These are phyloP conservation scores for Dioscorea dumetorum DNA, from an alignment of 106 monocot genomes.

Conservation along the genomic window DNA sequence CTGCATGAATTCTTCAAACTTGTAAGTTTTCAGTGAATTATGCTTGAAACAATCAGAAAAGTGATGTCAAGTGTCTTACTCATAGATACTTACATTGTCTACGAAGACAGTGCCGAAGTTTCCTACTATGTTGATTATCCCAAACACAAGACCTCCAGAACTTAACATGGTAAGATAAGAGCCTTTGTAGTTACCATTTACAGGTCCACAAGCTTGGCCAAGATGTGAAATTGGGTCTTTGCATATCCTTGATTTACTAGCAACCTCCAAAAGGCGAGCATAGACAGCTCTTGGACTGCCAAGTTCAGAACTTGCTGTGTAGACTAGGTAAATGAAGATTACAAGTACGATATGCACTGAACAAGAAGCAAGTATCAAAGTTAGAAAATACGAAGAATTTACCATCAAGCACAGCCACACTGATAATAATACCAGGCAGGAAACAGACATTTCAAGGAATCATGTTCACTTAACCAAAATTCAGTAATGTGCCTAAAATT, in stretches of 20 bases:
- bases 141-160: conserved; percentile 89
- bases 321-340: conserved; percentile 82
- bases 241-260: conserved; percentile 53
- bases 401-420: not conserved
- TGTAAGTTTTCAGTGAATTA: too few relatives aligned
- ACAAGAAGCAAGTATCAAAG: conserved; percentile 3
- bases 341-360: conserved; percentile 88
- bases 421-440: too few relatives aligned
- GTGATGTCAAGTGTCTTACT: too few relatives aligned
- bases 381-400: conserved; percentile 4
- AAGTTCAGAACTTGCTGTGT: conserved; percentile 66
- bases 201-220: conserved; percentile 82
- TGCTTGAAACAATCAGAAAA: too few relatives aligned
- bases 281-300: conserved; percentile 84
- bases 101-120: conserved; percentile 99
- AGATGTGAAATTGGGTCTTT: conserved; percentile 52
- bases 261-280: conserved; percentile 48
- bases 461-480: too few relatives aligned
- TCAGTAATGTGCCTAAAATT: not conserved
- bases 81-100: conserved; percentile 71
- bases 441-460: too few relatives aligned
- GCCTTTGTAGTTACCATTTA: conserved; percentile 86
- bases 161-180: conserved; percentile 96
- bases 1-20: conserved; percentile 19
- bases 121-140: conserved; percentile 96